Conservation (phyloP, 1,284 basidiomycete species). For the Athelia sp. region DNA sequence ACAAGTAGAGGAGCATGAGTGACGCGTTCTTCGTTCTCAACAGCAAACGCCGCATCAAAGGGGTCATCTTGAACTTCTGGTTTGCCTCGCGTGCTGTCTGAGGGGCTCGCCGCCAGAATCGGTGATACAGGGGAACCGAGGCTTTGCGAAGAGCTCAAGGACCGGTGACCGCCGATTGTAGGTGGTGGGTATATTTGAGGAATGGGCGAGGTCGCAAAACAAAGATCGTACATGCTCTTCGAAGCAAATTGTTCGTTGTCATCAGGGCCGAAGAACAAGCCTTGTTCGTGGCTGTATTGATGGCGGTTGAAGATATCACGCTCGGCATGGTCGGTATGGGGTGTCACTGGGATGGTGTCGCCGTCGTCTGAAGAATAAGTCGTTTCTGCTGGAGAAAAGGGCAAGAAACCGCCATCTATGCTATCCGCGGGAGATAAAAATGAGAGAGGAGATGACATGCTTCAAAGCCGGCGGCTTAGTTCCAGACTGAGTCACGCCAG, state of each 20-base stretch:
- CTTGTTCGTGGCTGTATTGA: constrained; percentile 7
- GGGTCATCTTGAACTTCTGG: neutral
- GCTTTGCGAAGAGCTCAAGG: neutral
- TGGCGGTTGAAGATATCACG: constrained; percentile 21
- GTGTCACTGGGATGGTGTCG: constrained; percentile 33
- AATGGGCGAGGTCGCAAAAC: neutral
- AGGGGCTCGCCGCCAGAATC: neutral
- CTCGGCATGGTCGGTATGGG: constrained; percentile 27
- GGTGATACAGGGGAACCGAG: neutral
- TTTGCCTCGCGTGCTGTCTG: neutral
- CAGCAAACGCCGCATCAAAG: constrained; percentile 1
- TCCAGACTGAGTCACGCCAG: constrained; percentile 1
- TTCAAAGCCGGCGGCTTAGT: neutral
- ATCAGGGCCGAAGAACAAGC: constrained; percentile 4
- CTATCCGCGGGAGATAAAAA: constrained; percentile 14
- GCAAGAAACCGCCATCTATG: constrained; percentile 13
- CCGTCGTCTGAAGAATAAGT: constrained; percentile 35
- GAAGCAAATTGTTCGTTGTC: neutral
- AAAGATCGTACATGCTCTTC: neutral
- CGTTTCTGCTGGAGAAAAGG: constrained; percentile 30
- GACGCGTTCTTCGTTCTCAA: neutral
- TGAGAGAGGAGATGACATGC: neutral
- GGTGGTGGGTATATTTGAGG: neutral
- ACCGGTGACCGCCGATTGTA: neutral
- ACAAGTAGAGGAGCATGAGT: neutral